Conservation (phyloP, 805 yeast species). For the Myxozyma kluyveri region DNA sequence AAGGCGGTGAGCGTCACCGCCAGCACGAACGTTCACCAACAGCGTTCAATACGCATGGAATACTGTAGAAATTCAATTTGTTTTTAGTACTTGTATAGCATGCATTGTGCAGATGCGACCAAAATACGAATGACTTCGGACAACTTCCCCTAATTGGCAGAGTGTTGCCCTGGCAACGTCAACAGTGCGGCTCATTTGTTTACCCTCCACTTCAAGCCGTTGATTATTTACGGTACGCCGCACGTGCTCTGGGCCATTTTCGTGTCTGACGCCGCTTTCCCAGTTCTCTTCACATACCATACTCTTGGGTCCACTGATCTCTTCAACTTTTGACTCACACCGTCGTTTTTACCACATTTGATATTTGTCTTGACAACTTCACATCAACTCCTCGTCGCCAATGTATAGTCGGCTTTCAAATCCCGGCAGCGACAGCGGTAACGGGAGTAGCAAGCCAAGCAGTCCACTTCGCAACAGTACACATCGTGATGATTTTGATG, state of each 20-base stretch:
- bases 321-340: too few species aligned
- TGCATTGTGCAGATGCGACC: background rate
- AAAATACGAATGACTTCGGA: too few species aligned
- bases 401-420: background rate
- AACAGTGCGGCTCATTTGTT: background rate
- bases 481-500: background rate
- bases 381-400: background rate
- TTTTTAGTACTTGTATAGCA: too few species aligned
- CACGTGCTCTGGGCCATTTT: background rate
- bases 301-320: too few species aligned
- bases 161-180: background rate
- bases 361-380: background rate
- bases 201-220: background rate
- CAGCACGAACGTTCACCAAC: too few species aligned
- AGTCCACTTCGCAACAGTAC: background rate
- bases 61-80: too few species aligned
- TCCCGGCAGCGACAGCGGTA: too few species aligned
- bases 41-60: too few species aligned
- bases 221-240: background rate
- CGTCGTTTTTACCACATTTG: too few species aligned
- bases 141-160: too few species aligned
- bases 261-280: background rate
- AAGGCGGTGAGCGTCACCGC: too few species aligned
- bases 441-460: background rate
- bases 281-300: background rate